Base-by-base conservation (phyloP, 192 early-diverging fungal genomes). In the Coemansia interrupta region DNA sequence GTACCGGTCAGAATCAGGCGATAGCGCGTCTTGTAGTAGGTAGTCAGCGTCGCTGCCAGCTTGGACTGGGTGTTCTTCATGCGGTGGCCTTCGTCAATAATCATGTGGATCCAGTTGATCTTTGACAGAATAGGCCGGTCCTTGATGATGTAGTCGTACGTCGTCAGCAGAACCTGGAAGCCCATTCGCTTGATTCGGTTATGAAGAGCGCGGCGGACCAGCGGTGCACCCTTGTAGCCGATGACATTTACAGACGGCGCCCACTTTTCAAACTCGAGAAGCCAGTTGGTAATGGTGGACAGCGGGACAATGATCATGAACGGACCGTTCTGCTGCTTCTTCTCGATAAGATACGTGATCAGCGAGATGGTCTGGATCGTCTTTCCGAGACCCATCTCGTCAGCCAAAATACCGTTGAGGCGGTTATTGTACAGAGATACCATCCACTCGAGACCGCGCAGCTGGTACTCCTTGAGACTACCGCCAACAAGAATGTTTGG, bases 381-480 rank as follows among this genome's bases (percentile, higher is more conserved):
- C 73, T 90, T 89, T 36, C 89, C 89, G 36, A 90, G 72, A 51
- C 89, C 92, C 93, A 97, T 97, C 78, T 94, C 92, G 68, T 97
- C 96, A 48, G 96, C 96, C 56, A 99, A 66, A 63, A 99, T 97
- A 44, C 97, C 97, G 72, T 99, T 99, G 29, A 99, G 79, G 47
- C 92, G 74, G 75, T 99, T 99, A 73, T 99, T 99, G 81, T 97
- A 99, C 46, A 99, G 78, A 15, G 94, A 96, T 20, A 97, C 91
- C 96, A 99, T 97, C 97, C 97, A 99, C 82, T 99, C 88, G 19
- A 99, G 80, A 58, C 97, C 97, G 61, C 92, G 95, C 61, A 96
- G 56, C 78, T 85, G 97, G 73, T 99, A 99, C 23, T 97, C 95
- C 76, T 99, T 99, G 48, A 99, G 76, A 17, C 73, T 83, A 40